These are phyloP conservation scores for Eucalyptus melliodora DNA, from an alignment of 345 rosid species.

Conservation along the genomic window DNA sequence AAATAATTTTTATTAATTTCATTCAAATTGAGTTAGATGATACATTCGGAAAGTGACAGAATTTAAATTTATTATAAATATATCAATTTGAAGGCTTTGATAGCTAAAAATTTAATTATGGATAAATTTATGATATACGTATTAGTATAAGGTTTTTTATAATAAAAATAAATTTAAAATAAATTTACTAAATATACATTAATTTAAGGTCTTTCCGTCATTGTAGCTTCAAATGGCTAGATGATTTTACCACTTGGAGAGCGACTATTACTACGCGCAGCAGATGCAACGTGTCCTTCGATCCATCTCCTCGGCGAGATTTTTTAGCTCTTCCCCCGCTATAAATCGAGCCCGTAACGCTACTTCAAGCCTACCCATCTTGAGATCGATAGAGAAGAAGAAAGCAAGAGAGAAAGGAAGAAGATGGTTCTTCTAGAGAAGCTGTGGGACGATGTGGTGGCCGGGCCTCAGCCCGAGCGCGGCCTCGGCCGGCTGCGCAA, in stretches of 20 bases:
- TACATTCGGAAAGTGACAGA: rapidly evolving
- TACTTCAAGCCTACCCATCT: not conserved
- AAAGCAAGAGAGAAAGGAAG: not conserved
- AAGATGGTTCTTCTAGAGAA: slow-evolving; percentile 44
- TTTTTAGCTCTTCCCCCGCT: not conserved
- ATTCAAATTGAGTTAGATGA: no score
- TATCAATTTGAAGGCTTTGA: rapidly evolving
- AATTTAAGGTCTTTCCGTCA: no score
- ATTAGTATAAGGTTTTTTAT: rapidly evolving
- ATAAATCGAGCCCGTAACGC: not conserved
- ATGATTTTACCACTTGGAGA: not conserved
- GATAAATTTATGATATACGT: rapidly evolving
- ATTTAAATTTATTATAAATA: rapidly evolving
- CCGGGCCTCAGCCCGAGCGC: slow-evolving; percentile 88
- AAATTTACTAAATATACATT: rapidly evolving
- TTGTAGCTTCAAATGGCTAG: not conserved
- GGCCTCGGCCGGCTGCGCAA: slow-evolving; percentile 78
- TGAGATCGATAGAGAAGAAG: not conserved
- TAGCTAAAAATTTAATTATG: no score
- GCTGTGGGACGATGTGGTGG: slow-evolving; percentile 82
- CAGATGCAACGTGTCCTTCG: not conserved
- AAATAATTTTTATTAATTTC: rapidly evolving
- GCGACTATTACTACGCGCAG: not conserved
- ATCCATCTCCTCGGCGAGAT: not conserved
- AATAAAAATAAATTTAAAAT: no score